Evolutionary conservation across 1,284 basidiomycete species (phyloP), one percentile per base, ranked within the genome.

Genomic region (Melampsora larici-populina): DNA sequence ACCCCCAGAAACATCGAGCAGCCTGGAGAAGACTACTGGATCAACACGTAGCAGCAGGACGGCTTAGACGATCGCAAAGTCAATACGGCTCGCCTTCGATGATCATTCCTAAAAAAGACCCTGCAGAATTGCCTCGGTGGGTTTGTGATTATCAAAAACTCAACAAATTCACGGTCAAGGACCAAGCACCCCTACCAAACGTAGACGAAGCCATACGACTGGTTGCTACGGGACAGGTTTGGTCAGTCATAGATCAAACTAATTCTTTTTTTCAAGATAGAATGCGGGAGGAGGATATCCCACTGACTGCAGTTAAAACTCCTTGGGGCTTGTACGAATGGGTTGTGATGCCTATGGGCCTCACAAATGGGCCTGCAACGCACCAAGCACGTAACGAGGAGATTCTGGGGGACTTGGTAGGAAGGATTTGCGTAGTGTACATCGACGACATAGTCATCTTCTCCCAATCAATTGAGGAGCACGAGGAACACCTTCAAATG

Each of bases 401-500:
- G n/a, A n/a, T n/a, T n/a, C n/a, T n/a, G n/a, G n/a, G n/a, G n/a
- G n/a, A n/a, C n/a, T n/a, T n/a, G n/a, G n/a, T n/a, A n/a, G n/a
- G n/a, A n/a, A n/a, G n/a, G n/a, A n/a, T n/a, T n/a, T n/a, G n/a
- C n/a, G n/a, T n/a, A n/a, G n/a, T n/a, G n/a, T 87, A 87, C 77
- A 79, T 87, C 0, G 86, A 87, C 78, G 83, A 87, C 70, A 86
- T 87, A 62, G 81, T 87, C 36, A 86, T 87, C 60, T 87, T 84
- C 83, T 86, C 85, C 0, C 0, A 84, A 0, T 79, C 80, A 0
- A 17, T 85, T 0, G 83, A 84, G 9, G 84, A 87, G 70, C 86
- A 87, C 2, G 36, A 36, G 2, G 2, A 36, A 0, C 36, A 36
- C 2, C 36, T 36, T 0, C 36, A 9, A 36, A 5, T 7, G 36